These are phyloP conservation scores for Stachybotrys chartarum DNA, from an alignment of 2,329 filamentous ascomycete genomes.

Conservation along the genomic window DNA sequence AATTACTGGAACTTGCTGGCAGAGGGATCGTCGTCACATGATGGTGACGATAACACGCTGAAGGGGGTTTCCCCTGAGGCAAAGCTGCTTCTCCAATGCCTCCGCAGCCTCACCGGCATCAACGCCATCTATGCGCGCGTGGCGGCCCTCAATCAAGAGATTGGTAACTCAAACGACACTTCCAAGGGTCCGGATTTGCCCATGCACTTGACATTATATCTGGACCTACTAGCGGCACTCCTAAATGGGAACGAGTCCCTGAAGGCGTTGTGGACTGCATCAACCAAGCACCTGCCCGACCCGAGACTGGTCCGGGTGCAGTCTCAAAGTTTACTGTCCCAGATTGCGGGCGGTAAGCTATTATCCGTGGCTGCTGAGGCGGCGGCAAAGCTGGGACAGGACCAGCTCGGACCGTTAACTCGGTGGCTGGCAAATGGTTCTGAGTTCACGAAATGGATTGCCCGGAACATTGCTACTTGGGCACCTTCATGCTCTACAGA, in stretches of 20 bases:
- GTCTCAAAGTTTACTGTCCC: constrained; percentile 28
- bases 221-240: constrained; percentile 36
- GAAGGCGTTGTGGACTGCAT: constrained; percentile 28
- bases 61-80: constrained; percentile 25
- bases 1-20: constrained; percentile 71
- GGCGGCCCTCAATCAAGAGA: constrained; percentile 50
- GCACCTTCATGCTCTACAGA: constrained; percentile 21
- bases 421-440: constrained; percentile 60
- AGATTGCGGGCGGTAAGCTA: constrained; percentile 42
- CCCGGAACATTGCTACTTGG: constrained; percentile 50
- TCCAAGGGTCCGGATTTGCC: constrained; percentile 31
- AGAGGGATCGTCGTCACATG: constrained; percentile 28
- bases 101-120: constrained; percentile 69
- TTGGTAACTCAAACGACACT: constrained; percentile 26
- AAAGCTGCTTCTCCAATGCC: constrained; percentile 50
- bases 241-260: constrained; percentile 30
- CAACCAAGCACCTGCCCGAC: constrained; percentile 14
- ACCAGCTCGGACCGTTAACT: constrained; percentile 13
- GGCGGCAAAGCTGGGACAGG: constrained; percentile 36
- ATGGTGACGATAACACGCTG: constrained; percentile 1
- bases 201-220: constrained; percentile 34
- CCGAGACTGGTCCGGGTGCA: constrained; percentile 20
- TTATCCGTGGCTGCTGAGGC: constrained; percentile 49
- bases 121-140: constrained; percentile 71
- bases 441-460: constrained; percentile 66